Evolutionary conservation across 1,284 basidiomycete genomes (phyloP).

Genomic region (Cryptococcus deneoformans): DNA sequence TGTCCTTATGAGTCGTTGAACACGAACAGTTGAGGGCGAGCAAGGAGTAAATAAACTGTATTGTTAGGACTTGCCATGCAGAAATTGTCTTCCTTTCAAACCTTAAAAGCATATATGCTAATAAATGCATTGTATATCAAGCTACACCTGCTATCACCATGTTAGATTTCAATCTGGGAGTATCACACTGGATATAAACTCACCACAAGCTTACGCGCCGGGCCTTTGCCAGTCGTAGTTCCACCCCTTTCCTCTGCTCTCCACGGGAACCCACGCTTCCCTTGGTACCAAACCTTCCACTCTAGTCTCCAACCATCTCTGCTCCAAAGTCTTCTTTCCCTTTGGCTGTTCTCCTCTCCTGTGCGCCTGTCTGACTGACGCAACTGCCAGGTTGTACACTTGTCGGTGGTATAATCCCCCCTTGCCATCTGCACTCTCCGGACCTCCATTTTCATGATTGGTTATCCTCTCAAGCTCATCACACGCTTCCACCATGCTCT

Average conservation of each 20-base stretch:
- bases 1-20: too few species aligned
- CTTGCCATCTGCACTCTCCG: slow-evolving; percentile 8
- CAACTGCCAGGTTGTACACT: slow-evolving; percentile 72
- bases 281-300: slow-evolving; percentile 77
- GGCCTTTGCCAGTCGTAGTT: slow-evolving; percentile 46
- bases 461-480: slow-evolving; percentile 63
- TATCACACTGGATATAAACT: neutral
- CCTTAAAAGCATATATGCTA: neutral
- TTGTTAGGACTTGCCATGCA: too few species aligned
- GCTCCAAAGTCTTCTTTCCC: slow-evolving; percentile 61
- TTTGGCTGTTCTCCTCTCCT: slow-evolving; percentile 30
- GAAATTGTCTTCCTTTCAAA: too few species aligned
- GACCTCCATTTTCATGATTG: slow-evolving; percentile 3
- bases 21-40: too few species aligned
- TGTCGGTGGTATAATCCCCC: slow-evolving; percentile 22
- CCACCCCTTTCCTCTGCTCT: slow-evolving; percentile 47
- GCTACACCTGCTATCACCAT: neutral
- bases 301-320: slow-evolving; percentile 68
- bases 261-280: slow-evolving; percentile 47
- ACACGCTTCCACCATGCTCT: slow-evolving; percentile 75
- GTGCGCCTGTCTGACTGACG: slow-evolving; percentile 53
- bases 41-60: too few species aligned
- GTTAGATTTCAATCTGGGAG: too few species aligned
- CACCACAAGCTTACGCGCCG: slow-evolving; percentile 9
- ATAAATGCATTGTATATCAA: neutral